Conservation (phyloP, 208 protist genomes). For the Trypanosoma avium region DNA sequence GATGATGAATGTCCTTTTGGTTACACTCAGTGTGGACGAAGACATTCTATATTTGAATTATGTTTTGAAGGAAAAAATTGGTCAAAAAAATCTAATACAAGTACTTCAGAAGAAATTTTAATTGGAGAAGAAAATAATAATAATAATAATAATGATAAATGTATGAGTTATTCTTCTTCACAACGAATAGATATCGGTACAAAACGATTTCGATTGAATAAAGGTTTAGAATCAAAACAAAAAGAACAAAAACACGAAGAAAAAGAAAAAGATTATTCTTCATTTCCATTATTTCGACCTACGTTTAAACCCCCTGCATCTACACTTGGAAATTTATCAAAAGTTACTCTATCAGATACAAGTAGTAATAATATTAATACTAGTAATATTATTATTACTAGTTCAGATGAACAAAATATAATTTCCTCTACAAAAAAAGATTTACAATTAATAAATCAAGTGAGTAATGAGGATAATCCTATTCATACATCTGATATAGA, state of each 20-base stretch:
- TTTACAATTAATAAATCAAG: too few species aligned
- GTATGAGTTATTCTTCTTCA: neutral
- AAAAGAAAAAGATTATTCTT: too few species aligned
- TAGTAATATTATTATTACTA: neutral
- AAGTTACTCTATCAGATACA: too few species aligned
- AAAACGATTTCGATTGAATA: neutral
- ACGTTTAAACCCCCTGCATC: conserved; percentile 7
- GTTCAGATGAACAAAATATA: neutral
- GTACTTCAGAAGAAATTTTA: neutral
- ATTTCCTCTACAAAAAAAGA: neutral
- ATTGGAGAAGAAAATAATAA: neutral
- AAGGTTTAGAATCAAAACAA: neutral
- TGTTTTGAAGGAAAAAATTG: conserved; percentile 58
- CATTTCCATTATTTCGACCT: too few species aligned
- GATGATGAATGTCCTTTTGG: conserved; percentile 39
- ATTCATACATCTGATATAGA: neutral
- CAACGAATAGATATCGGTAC: neutral
- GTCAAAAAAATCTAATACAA: conserved; percentile 15
- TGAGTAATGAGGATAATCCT: neutral
- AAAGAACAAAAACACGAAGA: too few species aligned
- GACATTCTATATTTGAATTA: conserved; percentile 64
- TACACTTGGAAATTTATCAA: too few species aligned
- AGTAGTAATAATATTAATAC: too few species aligned
- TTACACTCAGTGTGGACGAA: conserved; percentile 53
- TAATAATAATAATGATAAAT: neutral